phyloP scores from a whole-genome alignment of 2,329 filamentous ascomycete genomes.

The Colletotrichum trifolii region DNA sequence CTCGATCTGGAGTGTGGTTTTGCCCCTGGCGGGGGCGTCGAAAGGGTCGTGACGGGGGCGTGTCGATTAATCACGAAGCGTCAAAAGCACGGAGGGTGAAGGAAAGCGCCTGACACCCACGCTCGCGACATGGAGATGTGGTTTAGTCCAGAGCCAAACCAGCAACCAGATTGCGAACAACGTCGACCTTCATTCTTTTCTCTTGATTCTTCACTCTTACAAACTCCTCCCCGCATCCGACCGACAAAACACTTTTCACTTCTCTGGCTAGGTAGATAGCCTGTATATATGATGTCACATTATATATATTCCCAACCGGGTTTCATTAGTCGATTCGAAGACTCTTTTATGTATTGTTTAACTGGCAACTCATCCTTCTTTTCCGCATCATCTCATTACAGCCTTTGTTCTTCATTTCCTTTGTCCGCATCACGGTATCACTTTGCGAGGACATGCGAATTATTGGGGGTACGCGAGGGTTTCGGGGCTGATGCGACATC shows the following conservation, averaged over 20 bases:
- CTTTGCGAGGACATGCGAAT: neutral
- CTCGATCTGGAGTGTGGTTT: neutral
- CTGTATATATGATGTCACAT: constrained; percentile 42
- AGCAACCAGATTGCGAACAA: constrained; percentile 35
- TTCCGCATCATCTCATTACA: constrained; percentile 4
- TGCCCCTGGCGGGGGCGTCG: constrained; percentile 6
- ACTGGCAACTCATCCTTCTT: constrained; percentile 28
- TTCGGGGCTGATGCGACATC: constrained; percentile 2
- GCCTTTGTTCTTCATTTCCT: constrained; percentile 2
- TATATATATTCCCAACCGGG: constrained; percentile 41
- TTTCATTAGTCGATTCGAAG: constrained; percentile 34
- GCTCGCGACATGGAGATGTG: constrained; percentile 27
- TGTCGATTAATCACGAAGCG: constrained; percentile 33
- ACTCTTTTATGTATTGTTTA: constrained; percentile 35
- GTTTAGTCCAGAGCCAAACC: constrained; percentile 27
- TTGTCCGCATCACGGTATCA: constrained; percentile 17
- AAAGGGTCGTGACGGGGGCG: constrained; percentile 25
- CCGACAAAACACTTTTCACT: constrained; percentile 27
- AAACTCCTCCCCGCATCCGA: constrained; percentile 25
- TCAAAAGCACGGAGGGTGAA: constrained; percentile 4
- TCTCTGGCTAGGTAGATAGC: constrained; percentile 39
- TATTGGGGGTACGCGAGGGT: neutral
- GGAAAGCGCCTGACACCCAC: constrained; percentile 27
- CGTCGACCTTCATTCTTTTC: constrained; percentile 32
- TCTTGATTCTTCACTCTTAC: constrained; percentile 31